Conservation (phyloP, 257 asterid genomes). For the Solanum gracilifrons region DNA sequence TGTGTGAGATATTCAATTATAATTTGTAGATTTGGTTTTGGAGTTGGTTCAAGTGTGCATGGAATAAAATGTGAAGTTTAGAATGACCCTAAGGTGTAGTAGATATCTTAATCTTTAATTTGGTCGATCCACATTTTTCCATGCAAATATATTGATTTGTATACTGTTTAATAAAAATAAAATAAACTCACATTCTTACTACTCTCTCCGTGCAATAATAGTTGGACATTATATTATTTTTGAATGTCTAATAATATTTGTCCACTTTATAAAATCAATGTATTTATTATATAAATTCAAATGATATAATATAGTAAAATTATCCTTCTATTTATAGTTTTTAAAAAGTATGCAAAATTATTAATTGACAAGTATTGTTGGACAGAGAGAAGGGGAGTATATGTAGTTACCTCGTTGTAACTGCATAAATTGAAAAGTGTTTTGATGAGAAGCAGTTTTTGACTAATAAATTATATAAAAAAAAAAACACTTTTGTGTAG, state of each 20-base stretch:
- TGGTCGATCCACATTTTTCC: neutral
- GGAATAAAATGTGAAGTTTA: neutral
- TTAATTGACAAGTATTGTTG: too few relatives aligned
- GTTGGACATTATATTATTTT: neutral
- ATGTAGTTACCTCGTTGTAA: neutral
- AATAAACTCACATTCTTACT: neutral
- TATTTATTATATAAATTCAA: too few relatives aligned
- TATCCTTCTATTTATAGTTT: too few relatives aligned
- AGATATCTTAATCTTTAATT: neutral
- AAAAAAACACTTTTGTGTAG: too few relatives aligned
- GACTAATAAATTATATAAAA: too few relatives aligned
- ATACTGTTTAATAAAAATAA: neutral
- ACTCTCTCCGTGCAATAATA: too few relatives aligned
- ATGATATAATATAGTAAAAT: too few relatives aligned
- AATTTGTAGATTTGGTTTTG: neutral
- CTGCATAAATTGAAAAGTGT: neutral
- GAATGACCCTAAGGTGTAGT: neutral
- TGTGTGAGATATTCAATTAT: neutral
- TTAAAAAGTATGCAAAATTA: too few relatives aligned
- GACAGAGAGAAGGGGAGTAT: fast-evolving
- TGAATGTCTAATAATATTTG: too few relatives aligned
- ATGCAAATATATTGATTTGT: neutral
- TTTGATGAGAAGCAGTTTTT: neutral
- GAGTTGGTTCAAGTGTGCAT: neutral
- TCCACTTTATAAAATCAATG: too few relatives aligned